Conservation (phyloP, 176 grass and related monocot species). For the Raddia distichophylla region DNA sequence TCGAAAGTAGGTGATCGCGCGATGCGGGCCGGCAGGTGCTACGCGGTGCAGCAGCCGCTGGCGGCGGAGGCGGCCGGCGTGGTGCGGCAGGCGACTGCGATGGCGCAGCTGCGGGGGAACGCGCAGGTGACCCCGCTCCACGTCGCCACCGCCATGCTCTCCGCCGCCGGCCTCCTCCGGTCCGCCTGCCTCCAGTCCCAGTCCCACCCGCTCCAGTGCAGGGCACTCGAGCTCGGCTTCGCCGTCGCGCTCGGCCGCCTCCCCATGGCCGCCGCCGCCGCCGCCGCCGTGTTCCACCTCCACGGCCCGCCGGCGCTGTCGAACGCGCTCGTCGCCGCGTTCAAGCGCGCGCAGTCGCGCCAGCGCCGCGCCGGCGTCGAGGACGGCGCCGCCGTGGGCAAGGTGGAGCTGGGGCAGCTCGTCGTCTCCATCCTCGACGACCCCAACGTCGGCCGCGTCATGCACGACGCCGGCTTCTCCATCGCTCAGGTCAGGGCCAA, state of each 20-base stretch:
- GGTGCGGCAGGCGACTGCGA: slow-evolving; percentile 52
- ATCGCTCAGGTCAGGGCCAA: slow-evolving; percentile 68
- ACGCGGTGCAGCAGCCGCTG: slow-evolving; percentile 60
- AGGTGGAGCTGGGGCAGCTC: slow-evolving; percentile 73
- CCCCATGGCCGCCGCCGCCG: slow-evolving; percentile 35
- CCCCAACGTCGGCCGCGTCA: slow-evolving; percentile 51
- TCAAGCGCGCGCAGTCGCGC: slow-evolving; percentile 63
- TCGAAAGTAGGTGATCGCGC: too few relatives aligned
- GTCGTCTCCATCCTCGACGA: slow-evolving; percentile 84
- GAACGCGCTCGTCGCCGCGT: slow-evolving; percentile 83
- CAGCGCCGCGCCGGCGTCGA: slow-evolving; percentile 40
- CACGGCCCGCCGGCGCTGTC: slow-evolving; percentile 49
- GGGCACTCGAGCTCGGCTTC: slow-evolving; percentile 75
- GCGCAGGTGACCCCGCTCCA: slow-evolving; percentile 78
- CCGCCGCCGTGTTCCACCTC: slow-evolving; percentile 14
- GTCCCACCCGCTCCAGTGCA: slow-evolving; percentile 58
- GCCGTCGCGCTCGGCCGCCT: slow-evolving; percentile 76
- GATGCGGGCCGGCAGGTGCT: slow-evolving; percentile 42
- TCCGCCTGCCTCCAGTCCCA: slow-evolving; percentile 66
- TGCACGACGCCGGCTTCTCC: slow-evolving; percentile 82
- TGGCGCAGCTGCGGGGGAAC: slow-evolving; percentile 53
- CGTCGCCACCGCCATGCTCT: slow-evolving; percentile 65
- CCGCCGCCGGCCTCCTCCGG: slow-evolving; percentile 48
- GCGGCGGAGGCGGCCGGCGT: slow-evolving; percentile 53
- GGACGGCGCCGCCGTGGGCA: slow-evolving; percentile 54